Evolutionary conservation across 257 asterid species (phyloP), one percentile per base, ranked within the genome.

Genomic region (Sherardia arvensis): DNA sequence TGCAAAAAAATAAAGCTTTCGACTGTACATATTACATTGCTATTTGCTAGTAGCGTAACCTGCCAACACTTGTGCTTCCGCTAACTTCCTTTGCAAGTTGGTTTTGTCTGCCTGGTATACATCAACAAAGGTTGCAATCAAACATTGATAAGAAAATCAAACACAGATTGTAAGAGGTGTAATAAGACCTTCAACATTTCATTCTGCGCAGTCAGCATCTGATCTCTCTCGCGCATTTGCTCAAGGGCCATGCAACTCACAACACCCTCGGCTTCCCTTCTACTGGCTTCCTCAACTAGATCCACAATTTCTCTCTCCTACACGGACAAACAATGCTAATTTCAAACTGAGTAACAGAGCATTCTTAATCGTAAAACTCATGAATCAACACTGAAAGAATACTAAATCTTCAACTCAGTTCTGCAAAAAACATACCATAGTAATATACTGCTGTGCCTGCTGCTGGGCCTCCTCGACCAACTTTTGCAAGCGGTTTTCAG

Each of bases 401-500:
- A n/a, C n/a, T 33, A 33, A 33, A 7, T 47, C 29, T 53, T 54
- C 4, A 53, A 73, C 29, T 51, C 14, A 66, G 38, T 36, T 65
- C 56, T 53, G 61, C 18, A 38, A 43, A 1, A n/a, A 33, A 23
- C 29, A 25, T 84, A 90, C 97, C 97, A 80, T 80, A 28, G 78
- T 69, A 72, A 26, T 76, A 71, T 72, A 72, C 64, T 85, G 76
- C 69, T 70, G 83, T 60, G 81, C 80, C 55, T 78, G 86, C 61
- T 83, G 85, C 60, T 85, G 91, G 78, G 91, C 95, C 67, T 80
- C 91, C 79, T 84, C 88, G 38, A 87, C 78, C 53, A 87, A 70
- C 81, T 79, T 84, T 64, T 90, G 95, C 67, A 90, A 81, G 71
- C 80, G 91, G 71, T 85, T 78, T 70, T 90, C 87, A 69, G 84